These are phyloP conservation scores for Kodamaea fukazawae DNA, from an alignment of 805 yeast genomes.

Conservation along the genomic window DNA sequence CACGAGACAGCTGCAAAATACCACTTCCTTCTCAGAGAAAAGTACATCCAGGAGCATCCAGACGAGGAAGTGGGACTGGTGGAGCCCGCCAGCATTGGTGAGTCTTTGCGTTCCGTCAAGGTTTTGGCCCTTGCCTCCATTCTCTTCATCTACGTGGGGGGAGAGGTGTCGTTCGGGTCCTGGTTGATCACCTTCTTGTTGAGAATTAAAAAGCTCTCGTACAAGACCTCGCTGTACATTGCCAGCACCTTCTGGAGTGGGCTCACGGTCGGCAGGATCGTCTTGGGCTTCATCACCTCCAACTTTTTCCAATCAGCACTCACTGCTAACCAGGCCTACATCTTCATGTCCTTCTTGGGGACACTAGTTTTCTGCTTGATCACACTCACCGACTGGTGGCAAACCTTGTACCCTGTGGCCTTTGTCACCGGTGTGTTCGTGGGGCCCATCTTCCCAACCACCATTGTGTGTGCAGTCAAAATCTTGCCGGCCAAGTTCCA, in stretches of 20 bases:
- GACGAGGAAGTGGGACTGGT: not conserved
- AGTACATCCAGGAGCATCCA: conserved; percentile 10
- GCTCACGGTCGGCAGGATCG: conserved; percentile 47
- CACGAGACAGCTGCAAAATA: conserved; percentile 47
- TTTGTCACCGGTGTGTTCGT: conserved; percentile 46
- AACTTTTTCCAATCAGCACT: conserved; percentile 47
- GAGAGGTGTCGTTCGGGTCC: conserved; percentile 51
- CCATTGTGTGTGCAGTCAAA: conserved; percentile 61
- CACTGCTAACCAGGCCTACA: conserved; percentile 42
- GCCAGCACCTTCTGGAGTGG: conserved; percentile 54
- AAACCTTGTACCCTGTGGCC: conserved; percentile 33
- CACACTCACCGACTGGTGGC: conserved; percentile 26
- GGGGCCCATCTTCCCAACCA: conserved; percentile 64
- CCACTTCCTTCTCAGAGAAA: conserved; percentile 23
- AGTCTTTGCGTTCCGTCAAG: conserved; percentile 31
- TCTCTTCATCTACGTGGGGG: conserved; percentile 50
- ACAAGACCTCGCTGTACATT: conserved; percentile 42
- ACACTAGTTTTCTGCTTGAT: conserved; percentile 28
- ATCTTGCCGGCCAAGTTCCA: conserved; percentile 59
- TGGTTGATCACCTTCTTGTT: conserved; percentile 51
- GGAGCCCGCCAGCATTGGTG: conserved; percentile 24
- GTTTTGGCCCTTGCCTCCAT: conserved; percentile 42
- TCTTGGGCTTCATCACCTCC: conserved; percentile 53
- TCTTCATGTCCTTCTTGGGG: conserved; percentile 28
- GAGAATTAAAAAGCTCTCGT: conserved; percentile 36